phyloP scores from a whole-genome alignment of 2,329 filamentous ascomycete genomes.

The Dactylellina sp. region DNA sequence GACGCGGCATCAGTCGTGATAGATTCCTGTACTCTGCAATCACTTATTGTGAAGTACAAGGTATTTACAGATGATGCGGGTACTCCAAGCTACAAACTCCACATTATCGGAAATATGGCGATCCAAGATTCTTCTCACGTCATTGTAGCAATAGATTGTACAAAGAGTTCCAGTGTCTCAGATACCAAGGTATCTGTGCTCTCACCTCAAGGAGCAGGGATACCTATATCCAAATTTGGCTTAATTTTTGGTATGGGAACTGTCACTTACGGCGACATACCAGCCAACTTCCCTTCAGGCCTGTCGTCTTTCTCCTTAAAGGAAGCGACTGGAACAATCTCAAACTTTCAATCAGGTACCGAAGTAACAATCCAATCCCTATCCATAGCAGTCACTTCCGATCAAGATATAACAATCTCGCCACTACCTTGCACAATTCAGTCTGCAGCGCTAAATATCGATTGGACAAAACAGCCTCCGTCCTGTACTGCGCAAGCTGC shows the following conservation, averaged over 20 bases:
- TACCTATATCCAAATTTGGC: conserved; percentile 13
- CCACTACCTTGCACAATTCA: conserved; percentile 8
- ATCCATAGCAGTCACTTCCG: conserved; percentile 1
- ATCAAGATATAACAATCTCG: neutral
- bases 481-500: neutral
- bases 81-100: neutral
- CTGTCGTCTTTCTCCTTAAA: conserved; percentile 1
- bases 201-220: conserved; percentile 4
- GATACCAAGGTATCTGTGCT: neutral
- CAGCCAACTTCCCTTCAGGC: conserved; percentile 5
- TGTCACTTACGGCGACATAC: neutral
- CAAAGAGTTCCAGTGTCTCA: neutral
- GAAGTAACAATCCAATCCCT: conserved; percentile 1
- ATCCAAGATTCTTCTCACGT: neutral
- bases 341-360: conserved; percentile 3
- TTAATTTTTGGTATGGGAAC: conserved; percentile 3
- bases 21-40: conserved; percentile 9
- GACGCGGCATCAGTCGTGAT: conserved; percentile 5
- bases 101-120: conserved; percentile 2
- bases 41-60: conserved; percentile 7
- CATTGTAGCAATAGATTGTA: conserved; percentile 12
- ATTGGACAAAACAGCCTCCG: neutral
- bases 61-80: conserved; percentile 1
- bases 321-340: conserved; percentile 11
- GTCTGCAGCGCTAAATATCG: neutral